Base-by-base conservation (phyloP, 1,284 basidiomycete species). In the Trichosporon faecale region DNA sequence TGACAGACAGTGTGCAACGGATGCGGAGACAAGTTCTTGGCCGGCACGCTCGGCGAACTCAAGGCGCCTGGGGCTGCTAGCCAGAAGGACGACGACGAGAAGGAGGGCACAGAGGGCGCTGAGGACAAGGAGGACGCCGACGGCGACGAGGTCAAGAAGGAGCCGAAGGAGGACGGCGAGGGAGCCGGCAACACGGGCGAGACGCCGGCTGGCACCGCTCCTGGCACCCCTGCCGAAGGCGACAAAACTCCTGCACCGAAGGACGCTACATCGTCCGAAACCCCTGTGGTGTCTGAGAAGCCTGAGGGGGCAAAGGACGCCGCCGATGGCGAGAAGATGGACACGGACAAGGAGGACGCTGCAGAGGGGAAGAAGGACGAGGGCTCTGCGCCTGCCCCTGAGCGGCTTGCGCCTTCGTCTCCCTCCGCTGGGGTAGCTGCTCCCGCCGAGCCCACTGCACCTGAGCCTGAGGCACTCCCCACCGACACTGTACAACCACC, bases 11-110 rank as follows among this genome's bases (percentile, higher is more conserved):
- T 82, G 69, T 82, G 81, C 52, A 79, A 81, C 61, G 67, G 72
- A 1, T 82, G 81, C 52, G 81, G 80, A 16, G 78, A 80, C 69
- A 78, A 80, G 65, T 81, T 73, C 65, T 52, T 70, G 0, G 74
- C 73, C 4, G 78, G 77, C 0, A 78, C 78, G 6, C 68, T 81
- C 5, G 79, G 79, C 6, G 74, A 74, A 40, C 72, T 82, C 16
- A 72, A 73, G 60, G 77, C 78, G 5, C 79, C 80, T 0, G 78
- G 78, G 2, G 79, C 78, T 1, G 75, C 75, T 16, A 64, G 49
- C 7, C 33, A 37, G n/a, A 49, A 29, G 18, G 64, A 18, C n/a
- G 68, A 68, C 44, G 66, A 52, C 5, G 52, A 33, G n/a, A 61
- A 66, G 25, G 64, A 65, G 63, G 63, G 37, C 23, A 65, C 35